Evolutionary conservation across 257 asterid species (phyloP), one percentile per base, ranked within the genome.

Genomic region (Orobanche coerulescens): DNA sequence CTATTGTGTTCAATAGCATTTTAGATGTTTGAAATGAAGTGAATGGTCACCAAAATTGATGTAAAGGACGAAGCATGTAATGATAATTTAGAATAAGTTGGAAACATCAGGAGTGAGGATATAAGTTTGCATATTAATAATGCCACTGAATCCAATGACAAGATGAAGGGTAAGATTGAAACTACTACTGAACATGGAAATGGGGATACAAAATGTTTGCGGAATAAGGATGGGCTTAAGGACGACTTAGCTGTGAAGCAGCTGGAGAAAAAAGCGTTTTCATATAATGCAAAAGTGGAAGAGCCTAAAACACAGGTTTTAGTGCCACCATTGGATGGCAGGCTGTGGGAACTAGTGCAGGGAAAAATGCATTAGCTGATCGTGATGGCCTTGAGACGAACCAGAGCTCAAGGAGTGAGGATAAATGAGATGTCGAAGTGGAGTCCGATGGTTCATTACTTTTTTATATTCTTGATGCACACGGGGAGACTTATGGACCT

Each of bases 271-370:
- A 86, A 77, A 60, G 83, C 64, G 36, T 81, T 72, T 68, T 73
- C 78, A 60, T 81, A 88, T 42, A 92, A 86, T 74, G 98, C 94
- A 0, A 92, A 84, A 75, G 68, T 82, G 31, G 85, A 79, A 31
- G 93, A 79, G 42, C 69, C 57, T 11, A 77, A 44, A 82, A 86
- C 72, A 72, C 82, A 47, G 76, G 81, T 22, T 62, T 75, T 28
- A 86, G 98, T 78, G 98, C 98, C 23, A 84, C 80, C 58, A 68
- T 69, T 2, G 95, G 78, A 65, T 92, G 96, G 96, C n/a, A n/a
- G n/a, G n/a, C n/a, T n/a, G n/a, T n/a, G n/a, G n/a, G n/a, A n/a
- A n/a, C n/a, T n/a, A n/a, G n/a, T n/a, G n/a, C n/a, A n/a, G n/a
- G n/a, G n/a, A 81, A 88, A 75, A 84, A 90, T 3, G 72, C 84